Conservation (phyloP, 140 eudicot genomes). For the Ambrosia hybrid region DNA sequence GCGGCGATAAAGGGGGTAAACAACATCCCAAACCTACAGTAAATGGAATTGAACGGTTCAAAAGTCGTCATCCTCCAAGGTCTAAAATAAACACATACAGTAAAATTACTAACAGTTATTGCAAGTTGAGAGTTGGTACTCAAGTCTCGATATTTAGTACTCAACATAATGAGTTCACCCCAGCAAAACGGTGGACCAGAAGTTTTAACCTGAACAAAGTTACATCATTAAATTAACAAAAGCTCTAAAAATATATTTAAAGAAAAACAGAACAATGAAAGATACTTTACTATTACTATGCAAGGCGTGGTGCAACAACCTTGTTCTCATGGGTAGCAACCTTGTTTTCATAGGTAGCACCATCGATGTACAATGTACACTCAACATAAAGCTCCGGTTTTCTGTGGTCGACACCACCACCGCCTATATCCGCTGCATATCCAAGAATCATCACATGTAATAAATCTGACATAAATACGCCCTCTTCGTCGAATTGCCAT, state of each 20-base stretch:
- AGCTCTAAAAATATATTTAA: neutral
- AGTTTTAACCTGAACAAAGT: slow-evolving; percentile 63
- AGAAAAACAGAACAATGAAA: neutral
- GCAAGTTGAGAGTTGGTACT: slow-evolving; percentile 86
- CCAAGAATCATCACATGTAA: slow-evolving; percentile 1
- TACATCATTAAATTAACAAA: slow-evolving; percentile 16
- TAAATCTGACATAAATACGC: slow-evolving; percentile 12
- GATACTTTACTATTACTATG: neutral
- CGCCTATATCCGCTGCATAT: slow-evolving; percentile 48
- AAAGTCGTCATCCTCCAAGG: neutral
- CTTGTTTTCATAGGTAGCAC: slow-evolving; percentile 76
- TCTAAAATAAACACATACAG: neutral
- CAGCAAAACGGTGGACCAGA: slow-evolving; percentile 87
- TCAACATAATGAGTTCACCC: slow-evolving; percentile 84
- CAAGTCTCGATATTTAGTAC: slow-evolving; percentile 92
- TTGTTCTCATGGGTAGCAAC: slow-evolving; percentile 88
- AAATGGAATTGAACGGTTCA: neutral
- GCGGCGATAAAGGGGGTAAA: too few species aligned
- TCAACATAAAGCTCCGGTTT: slow-evolving; percentile 85
- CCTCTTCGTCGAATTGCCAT: neutral
- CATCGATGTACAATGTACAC: slow-evolving; percentile 90
- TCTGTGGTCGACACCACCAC: slow-evolving; percentile 56
- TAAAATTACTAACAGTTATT: slow-evolving; percentile 57
- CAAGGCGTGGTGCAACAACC: slow-evolving; percentile 38
- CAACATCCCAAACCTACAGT: slow-evolving; percentile 87